Base-by-base conservation (phyloP, 768 basidiomycete species). In the Mycena latifolia region DNA sequence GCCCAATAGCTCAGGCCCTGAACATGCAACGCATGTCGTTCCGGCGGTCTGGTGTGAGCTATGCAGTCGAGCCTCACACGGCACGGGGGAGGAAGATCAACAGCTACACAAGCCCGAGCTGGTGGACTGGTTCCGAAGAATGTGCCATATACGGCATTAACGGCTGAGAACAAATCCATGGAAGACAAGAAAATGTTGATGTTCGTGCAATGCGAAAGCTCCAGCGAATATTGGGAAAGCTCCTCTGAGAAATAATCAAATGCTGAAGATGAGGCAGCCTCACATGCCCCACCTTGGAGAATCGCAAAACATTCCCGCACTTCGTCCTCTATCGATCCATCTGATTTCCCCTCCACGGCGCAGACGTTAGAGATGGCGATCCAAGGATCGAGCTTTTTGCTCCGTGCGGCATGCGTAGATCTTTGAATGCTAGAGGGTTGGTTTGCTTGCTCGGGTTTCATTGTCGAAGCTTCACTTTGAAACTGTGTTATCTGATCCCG, bases 1-100 rank as follows among this genome's bases (percentile, higher is more conserved):
- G 96, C 98, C 98, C 98, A 99, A 74, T 99, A 98, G 77, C 97
- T 98, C 67, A 98, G 74, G 11, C 96, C 86, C 77, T 99, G 98
- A 2, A 99, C 98, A 74, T 99, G 98, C 48, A 99, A 82, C 0
- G 94, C 91, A 60, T 87, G 87, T 47, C 96, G 81, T 60, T 88
- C 84, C 7, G 72, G 54, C 8, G 73, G 52, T 22, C 61, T 73
- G 11, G 74, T 85, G 92, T n/a, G 94, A 12, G 69, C 94, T n/a
- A 93, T 78, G 67, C 91, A 93, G 65, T 98, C 96, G 25, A 99
- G 76, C 58, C 84, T 81, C 29, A 96, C 80, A 3, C 87, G 85
- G 37, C 82, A 75, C 4, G 83, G 84, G 2, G 75, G 31, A 5
- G 90, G 88, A 22, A 96, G 86, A 62, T 89, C 86, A 1, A 94